These are phyloP conservation scores for Jaenimonas drosophilae DNA, from an alignment of 208 protist genomes.

Conservation along the genomic window DNA sequence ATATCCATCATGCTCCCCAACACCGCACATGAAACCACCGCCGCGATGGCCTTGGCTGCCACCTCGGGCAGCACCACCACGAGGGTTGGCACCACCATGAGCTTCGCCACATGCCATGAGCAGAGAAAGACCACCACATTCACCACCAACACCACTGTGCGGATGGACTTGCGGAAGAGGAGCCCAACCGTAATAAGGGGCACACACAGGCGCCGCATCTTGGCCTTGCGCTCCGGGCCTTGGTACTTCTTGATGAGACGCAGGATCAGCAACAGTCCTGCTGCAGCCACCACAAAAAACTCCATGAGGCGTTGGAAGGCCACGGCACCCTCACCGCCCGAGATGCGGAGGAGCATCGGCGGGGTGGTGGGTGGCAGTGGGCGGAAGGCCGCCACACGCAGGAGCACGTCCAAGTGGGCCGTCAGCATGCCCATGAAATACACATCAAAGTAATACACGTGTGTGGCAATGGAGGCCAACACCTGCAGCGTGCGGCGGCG, in stretches of 20 bases:
- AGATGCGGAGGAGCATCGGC: too few relatives aligned
- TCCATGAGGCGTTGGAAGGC: too few relatives aligned
- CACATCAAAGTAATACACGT: too few relatives aligned
- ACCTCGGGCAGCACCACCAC: slow-evolving; percentile 16
- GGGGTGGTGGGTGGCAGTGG: too few relatives aligned
- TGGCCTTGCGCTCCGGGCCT: slow-evolving; percentile 10
- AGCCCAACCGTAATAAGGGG: slow-evolving; percentile 40
- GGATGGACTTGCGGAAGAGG: slow-evolving; percentile 53
- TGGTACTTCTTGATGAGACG: slow-evolving; percentile 13
- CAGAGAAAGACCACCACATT: slow-evolving; percentile 18
- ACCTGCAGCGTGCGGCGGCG: not conserved
- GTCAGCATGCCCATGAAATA: too few relatives aligned
- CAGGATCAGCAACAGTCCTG: slow-evolving; percentile 10
- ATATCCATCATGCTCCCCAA: slow-evolving; percentile 71
- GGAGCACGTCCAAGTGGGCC: too few relatives aligned
- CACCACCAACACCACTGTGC: slow-evolving; percentile 34
- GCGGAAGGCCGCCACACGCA: too few relatives aligned
- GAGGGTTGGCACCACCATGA: slow-evolving; percentile 25
- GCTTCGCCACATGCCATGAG: slow-evolving; percentile 9
- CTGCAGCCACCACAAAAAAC: not conserved
- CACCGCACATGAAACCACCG: slow-evolving; percentile 32
- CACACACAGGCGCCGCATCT: slow-evolving; percentile 32
- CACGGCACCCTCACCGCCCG: too few relatives aligned
- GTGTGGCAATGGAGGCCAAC: too few relatives aligned
- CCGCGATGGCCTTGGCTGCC: slow-evolving; percentile 11